Percentiles rank a stretch among this genome's conserved stretches.
Conservation (phyloP, 441 rosid species). For the Brassica balearica region DNA sequence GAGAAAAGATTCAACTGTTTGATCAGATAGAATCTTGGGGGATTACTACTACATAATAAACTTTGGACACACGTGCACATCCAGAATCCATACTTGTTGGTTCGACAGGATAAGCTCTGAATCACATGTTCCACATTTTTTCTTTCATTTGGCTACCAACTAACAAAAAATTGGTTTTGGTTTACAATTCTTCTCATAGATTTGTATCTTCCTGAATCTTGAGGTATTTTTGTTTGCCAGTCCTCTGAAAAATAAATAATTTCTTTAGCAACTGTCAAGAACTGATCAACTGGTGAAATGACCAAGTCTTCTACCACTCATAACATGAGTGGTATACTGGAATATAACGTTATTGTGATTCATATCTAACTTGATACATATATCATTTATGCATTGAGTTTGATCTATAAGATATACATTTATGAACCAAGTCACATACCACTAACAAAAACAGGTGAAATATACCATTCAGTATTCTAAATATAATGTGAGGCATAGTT, state of each 20-base stretch:
- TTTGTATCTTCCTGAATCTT: slow-evolving; percentile 23
- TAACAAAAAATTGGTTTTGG: slow-evolving; percentile 28
- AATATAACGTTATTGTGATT: too few species aligned
- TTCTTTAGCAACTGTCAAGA: slow-evolving; percentile 18
- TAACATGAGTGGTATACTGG: too few species aligned
- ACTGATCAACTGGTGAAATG: slow-evolving; percentile 23
- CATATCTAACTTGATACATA: too few species aligned
- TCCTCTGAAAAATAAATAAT: too few species aligned
- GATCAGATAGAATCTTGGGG: slow-evolving; percentile 17
- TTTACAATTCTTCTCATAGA: slow-evolving; percentile 17
- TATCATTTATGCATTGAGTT: too few species aligned
- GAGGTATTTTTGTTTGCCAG: slow-evolving; percentile 35
- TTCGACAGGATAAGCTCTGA: slow-evolving; percentile 27
- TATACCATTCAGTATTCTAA: too few species aligned
- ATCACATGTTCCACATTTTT: slow-evolving; percentile 27
- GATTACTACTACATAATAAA: slow-evolving; percentile 26
- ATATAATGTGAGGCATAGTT: too few species aligned
- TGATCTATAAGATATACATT: too few species aligned
- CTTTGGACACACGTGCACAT: slow-evolving; percentile 35
- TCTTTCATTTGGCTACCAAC: background rate
- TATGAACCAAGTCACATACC: too few species aligned
- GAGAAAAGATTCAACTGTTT: slow-evolving; percentile 36
- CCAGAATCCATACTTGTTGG: slow-evolving; percentile 30
- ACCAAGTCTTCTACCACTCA: background rate
- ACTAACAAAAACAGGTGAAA: too few species aligned